phyloP scores from a whole-genome alignment of 2,329 filamentous ascomycete species.

The Podosphaera aphanis region DNA sequence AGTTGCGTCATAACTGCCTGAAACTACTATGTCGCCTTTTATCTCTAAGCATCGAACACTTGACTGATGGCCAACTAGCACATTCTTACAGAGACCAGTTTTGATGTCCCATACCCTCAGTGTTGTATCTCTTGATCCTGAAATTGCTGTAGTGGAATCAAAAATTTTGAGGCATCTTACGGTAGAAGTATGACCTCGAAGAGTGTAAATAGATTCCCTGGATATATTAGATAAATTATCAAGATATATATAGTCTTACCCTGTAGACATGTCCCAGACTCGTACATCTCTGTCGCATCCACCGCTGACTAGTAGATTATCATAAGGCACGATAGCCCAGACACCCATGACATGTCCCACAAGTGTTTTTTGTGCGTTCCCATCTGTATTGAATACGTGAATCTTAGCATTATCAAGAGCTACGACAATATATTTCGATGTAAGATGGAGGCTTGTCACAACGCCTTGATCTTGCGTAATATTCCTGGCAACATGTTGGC shows the following conservation, averaged over 20 bases:
- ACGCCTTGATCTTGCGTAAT: slow-evolving; percentile 94
- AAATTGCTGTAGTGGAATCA: slow-evolving; percentile 80
- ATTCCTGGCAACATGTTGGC: slow-evolving; percentile 58
- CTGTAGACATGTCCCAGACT: slow-evolving; percentile 87
- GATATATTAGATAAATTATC: slow-evolving; percentile 11
- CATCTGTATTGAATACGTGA: slow-evolving; percentile 86
- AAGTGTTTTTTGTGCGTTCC: slow-evolving; percentile 66
- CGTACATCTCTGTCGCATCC: slow-evolving; percentile 91
- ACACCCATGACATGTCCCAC: slow-evolving; percentile 97
- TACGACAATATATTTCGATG: slow-evolving; percentile 88
- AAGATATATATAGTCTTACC: slow-evolving; percentile 30
- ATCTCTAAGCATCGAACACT: slow-evolving; percentile 90
- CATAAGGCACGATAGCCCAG: slow-evolving; percentile 98
- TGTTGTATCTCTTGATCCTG: slow-evolving; percentile 84
- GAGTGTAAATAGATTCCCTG: slow-evolving; percentile 53
- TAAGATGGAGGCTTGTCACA: slow-evolving; percentile 84
- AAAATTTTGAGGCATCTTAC: slow-evolving; percentile 97
- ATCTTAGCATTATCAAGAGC: slow-evolving; percentile 96
- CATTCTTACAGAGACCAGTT: slow-evolving; percentile 70
- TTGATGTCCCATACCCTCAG: slow-evolving; percentile 85
- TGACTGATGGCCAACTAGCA: slow-evolving; percentile 82
- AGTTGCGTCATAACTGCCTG: slow-evolving; percentile 91
- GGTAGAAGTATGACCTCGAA: slow-evolving; percentile 88
- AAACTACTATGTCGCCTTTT: slow-evolving; percentile 91
- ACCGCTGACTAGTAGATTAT: slow-evolving; percentile 79